phyloP scores from a whole-genome alignment of 1,284 basidiomycete species.

The Cryptococcus deneoformans region DNA sequence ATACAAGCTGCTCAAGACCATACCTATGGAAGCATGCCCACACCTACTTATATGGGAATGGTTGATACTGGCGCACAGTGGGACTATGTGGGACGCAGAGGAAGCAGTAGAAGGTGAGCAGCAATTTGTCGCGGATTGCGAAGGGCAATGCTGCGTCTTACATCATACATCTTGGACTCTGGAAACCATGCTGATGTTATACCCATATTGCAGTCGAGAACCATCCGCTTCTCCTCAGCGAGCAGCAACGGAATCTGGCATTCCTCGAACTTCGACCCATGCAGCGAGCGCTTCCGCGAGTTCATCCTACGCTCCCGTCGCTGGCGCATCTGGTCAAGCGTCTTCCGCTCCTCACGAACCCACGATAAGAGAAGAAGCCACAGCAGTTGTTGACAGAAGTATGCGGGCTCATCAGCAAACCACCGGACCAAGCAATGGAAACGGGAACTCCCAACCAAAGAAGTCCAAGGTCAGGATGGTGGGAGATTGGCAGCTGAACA shows the following conservation, averaged over 20 bases:
- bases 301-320: no score
- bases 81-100: constrained; percentile 41
- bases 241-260: constrained; percentile 21
- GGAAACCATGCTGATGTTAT: no score
- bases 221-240: constrained; percentile 42
- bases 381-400: constrained; percentile 19
- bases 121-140: no score
- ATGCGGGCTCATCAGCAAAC: constrained; percentile 14
- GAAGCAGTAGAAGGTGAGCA: constrained; percentile 35
- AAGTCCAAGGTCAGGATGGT: constrained; percentile 48
- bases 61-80: constrained; percentile 52
- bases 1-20: constrained; percentile 37
- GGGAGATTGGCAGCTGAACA: constrained; percentile 94
- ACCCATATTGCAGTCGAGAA: constrained; percentile 13
- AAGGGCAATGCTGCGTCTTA: no score
- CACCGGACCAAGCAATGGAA: constrained; percentile 1
- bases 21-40: constrained; percentile 46
- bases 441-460: background rate
- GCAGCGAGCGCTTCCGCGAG: no score
- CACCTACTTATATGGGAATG: constrained; percentile 59
- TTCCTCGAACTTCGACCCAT: background rate
- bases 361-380: constrained; percentile 35
- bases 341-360: constrained; percentile 30
- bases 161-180: no score
- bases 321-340: constrained; percentile 9